Percentiles rank a stretch among this genome's conserved stretches.
Evolutionary conservation across 164 flowering plant genomes (phyloP).

Genomic region (Chimonanthus salicifolius): DNA sequence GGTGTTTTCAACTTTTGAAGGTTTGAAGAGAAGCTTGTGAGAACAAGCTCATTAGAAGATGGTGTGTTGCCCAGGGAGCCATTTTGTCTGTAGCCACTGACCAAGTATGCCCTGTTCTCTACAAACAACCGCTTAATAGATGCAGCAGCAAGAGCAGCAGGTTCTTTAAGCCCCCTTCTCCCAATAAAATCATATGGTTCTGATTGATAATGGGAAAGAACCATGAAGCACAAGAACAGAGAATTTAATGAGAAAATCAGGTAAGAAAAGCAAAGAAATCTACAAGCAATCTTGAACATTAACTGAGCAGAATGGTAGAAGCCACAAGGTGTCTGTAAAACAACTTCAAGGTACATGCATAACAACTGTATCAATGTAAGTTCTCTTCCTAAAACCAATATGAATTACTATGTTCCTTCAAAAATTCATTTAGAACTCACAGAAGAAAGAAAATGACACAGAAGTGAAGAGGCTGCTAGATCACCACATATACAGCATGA

Average conservation of each 20-base stretch:
- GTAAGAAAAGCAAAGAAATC: background rate
- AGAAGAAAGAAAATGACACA: background rate
- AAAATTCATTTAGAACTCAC: background rate
- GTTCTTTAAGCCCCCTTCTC: constrained; percentile 90
- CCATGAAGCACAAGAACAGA: constrained; percentile 1
- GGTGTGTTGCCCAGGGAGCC: constrained; percentile 27
- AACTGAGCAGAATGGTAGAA: background rate
- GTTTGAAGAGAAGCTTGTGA: constrained; percentile 33
- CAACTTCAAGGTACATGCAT: background rate
- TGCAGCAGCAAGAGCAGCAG: constrained; percentile 87
- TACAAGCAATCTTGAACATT: background rate
- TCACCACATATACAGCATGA: background rate
- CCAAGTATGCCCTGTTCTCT: constrained; percentile 78
- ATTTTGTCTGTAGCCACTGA: constrained; percentile 60
- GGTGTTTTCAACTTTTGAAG: constrained; percentile 33
- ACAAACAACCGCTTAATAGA: constrained; percentile 80
- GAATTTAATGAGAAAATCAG: background rate
- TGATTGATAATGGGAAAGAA: constrained; percentile 22
- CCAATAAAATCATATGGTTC: constrained; percentile 79
- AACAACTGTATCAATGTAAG: background rate
- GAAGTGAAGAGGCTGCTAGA: background rate
- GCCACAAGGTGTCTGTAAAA: background rate
- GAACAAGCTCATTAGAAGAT: constrained; percentile 28
- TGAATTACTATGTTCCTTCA: background rate
- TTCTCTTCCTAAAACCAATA: background rate